A percentile compares a stretch with the other conserved stretches of the same genome.
phyloP scores from a whole-genome alignment of 345 rosid genomes.

The Aquilaria yunnanensis region DNA sequence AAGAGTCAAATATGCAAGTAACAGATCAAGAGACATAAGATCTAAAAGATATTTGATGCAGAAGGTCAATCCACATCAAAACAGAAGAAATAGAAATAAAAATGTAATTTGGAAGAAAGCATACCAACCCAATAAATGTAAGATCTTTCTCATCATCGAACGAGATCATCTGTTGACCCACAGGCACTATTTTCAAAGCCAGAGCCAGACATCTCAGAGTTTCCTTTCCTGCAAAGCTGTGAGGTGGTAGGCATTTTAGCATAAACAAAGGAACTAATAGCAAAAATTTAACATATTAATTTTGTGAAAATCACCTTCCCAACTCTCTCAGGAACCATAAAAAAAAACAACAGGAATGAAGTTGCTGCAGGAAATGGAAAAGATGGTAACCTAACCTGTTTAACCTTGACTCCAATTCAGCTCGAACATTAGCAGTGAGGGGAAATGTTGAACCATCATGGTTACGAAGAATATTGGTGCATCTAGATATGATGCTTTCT shows the following conservation, averaged over 20 bases:
- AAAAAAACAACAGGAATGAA: neutral
- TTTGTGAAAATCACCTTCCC: too few relatives aligned
- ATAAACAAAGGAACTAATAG: conserved; percentile 14
- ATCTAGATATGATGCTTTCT: conserved; percentile 82
- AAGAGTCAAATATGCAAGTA: neutral
- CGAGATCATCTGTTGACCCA: conserved; percentile 64
- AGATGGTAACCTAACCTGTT: conserved; percentile 41
- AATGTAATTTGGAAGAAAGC: conserved; percentile 41
- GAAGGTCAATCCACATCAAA: neutral
- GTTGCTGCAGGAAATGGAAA: neutral
- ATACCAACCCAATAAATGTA: conserved; percentile 99
- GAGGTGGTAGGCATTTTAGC: too few relatives aligned
- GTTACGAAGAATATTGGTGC: conserved; percentile 77
- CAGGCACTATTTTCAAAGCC: conserved; percentile 79
- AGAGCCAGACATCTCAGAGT: conserved; percentile 89
- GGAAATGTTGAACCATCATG: conserved; percentile 76
- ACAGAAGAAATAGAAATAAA: neutral
- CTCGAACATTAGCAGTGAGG: conserved; percentile 53
- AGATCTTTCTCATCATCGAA: conserved; percentile 86
- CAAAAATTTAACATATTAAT: neutral
- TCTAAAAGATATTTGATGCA: neutral
- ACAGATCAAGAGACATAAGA: neutral
- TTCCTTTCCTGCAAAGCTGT: conserved; percentile 94
- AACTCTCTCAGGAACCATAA: too few relatives aligned
- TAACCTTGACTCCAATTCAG: conserved; percentile 80